Evolutionary conservation across 1,284 basidiomycete species (phyloP), one percentile per base, ranked within the genome.

Genomic region (Puccinia polysora): DNA sequence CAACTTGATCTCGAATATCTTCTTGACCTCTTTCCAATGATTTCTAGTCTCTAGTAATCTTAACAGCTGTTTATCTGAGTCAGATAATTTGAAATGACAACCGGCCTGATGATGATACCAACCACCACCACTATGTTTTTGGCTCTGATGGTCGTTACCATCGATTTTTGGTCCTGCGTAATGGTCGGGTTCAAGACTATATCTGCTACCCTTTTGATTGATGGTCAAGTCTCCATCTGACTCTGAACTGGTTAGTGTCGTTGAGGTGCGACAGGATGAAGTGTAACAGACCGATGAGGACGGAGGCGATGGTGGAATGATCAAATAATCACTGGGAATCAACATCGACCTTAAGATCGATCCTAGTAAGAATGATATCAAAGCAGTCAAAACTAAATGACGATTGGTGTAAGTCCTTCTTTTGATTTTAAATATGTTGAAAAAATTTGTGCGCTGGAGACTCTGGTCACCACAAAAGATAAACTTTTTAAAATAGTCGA

Each of bases 301-400:
- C 32, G 60, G 60, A 2, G 60, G 60, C 10, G 60, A 49, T 18
- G 86, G 86, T 60, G 90, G 84, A 80, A 89, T 89, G 65, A 81
- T 76, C 28, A 95, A 86, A 81, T 94, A 97, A 80, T 97, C 94
- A n/a, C 89, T 88, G 12, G 92, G 89, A 7, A 88, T 87, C 47
- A 97, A 81, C 74, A 97, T 82, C 7, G 90, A 91, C 72, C 95
- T 85, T 74, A 95, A 81, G 60, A 98, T 82, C 12, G 90, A 94
- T 43, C 95, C 95, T 74, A 97, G 83, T 75, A 98, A 82, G 80
- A 97, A 94, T 43, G 90, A 89, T 74, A 95, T 89, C 74, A 97
- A 79, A 55, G 87, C 91, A 18, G 89, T 85, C 72, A 94, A 82
- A 74, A 97, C 79, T 67, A 95, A 80, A 2, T 80, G 80, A 0